These are phyloP conservation scores for Eucalyptus paniculata DNA, from an alignment of 345 rosid species.

Conservation along the genomic window DNA sequence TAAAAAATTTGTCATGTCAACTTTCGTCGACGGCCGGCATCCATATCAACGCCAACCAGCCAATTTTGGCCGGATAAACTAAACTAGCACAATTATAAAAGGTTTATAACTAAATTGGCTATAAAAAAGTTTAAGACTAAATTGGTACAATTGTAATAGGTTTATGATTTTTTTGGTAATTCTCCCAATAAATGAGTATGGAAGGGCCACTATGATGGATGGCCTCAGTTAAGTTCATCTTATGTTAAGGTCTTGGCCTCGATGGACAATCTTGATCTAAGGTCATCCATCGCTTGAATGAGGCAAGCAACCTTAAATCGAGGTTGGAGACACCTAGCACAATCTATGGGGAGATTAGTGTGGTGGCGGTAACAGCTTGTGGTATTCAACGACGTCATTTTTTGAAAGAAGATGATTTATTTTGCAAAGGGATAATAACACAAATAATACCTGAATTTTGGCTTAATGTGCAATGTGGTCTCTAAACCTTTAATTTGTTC, in stretches of 20 bases:
- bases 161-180: too few species aligned
- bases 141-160: rapidly evolving
- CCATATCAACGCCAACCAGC: rapidly evolving
- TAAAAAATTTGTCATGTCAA: too few species aligned
- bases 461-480: rapidly evolving
- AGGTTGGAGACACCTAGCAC: not conserved
- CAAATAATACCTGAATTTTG: rapidly evolving
- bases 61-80: rapidly evolving
- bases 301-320: not conserved
- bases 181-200: not conserved
- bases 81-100: too few species aligned
- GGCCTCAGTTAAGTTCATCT: not conserved
- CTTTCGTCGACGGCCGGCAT: too few species aligned
- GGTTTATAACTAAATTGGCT: too few species aligned
- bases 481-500: too few species aligned
- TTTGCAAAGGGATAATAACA: not conserved
- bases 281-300: not conserved
- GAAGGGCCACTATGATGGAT: not conserved
- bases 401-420: not conserved
- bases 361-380: not conserved
- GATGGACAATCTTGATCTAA: not conserved
- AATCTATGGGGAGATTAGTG: not conserved
- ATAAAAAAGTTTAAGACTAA: too few species aligned
- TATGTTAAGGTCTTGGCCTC: not conserved
- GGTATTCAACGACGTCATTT: not conserved